Evolutionary conservation across 352 stramenopile species (phyloP).

Genomic region (Blastocystis sp.): DNA sequence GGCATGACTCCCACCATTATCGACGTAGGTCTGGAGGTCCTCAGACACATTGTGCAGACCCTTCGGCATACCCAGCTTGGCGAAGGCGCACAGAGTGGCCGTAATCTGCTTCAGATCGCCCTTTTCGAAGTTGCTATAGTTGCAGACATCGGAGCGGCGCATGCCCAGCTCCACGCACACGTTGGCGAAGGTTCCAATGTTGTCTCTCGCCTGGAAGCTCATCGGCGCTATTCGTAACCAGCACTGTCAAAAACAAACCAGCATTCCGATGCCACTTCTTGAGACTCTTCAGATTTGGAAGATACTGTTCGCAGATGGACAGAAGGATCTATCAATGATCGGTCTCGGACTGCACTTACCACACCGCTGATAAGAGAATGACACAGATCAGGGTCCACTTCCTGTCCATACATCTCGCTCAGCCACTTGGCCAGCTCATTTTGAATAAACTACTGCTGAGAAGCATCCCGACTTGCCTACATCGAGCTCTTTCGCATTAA

Average conservation of each 20-base stretch:
- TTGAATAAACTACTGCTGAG: slow-evolving; percentile 28
- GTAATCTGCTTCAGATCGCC: slow-evolving; percentile 66
- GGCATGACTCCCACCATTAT: neutral
- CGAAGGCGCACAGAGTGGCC: slow-evolving; percentile 60
- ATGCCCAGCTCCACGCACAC: slow-evolving; percentile 43
- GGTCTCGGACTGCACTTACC: neutral
- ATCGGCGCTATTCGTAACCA: slow-evolving; percentile 10
- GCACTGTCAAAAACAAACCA: neutral
- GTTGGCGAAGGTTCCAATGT: slow-evolving; percentile 54
- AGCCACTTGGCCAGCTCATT: slow-evolving; percentile 63
- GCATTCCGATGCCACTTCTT: slow-evolving; percentile 37
- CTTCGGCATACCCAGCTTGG: slow-evolving; percentile 59
- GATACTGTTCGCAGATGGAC: slow-evolving; percentile 56
- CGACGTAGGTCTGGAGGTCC: slow-evolving; percentile 47
- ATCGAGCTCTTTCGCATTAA: slow-evolving; percentile 57
- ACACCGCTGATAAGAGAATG: slow-evolving; percentile 62
- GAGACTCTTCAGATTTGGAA: slow-evolving; percentile 7
- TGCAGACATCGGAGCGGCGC: slow-evolving; percentile 62
- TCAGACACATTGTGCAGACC: slow-evolving; percentile 58
- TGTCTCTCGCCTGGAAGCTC: slow-evolving; percentile 54
- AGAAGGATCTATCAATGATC: slow-evolving; percentile 18
- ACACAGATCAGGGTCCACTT: slow-evolving; percentile 54
- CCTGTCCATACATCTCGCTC: slow-evolving; percentile 63
- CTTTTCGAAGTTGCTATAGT: slow-evolving; percentile 67
- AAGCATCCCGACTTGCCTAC: neutral